These are phyloP conservation scores for Venturia oleaginea DNA, from an alignment of 2,329 filamentous ascomycete genomes.

Conservation along the genomic window DNA sequence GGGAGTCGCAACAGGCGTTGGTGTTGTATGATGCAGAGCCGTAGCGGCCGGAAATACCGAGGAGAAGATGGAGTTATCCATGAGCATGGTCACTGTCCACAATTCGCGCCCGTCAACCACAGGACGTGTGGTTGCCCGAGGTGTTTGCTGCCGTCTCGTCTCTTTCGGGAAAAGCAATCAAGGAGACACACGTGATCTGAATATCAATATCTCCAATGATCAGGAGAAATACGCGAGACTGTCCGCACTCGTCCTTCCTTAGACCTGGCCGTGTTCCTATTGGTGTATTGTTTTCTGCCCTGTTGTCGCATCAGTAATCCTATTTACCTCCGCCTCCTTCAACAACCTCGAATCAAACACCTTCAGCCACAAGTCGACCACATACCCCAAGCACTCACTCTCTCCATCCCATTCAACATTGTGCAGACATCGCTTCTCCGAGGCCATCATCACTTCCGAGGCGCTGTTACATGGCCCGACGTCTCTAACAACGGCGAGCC, in stretches of 20 bases:
- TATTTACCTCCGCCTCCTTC: not conserved
- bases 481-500: constrained; percentile 4
- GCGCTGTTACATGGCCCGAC: not conserved
- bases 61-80: constrained; percentile 25
- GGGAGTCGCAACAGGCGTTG: constrained; percentile 36
- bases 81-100: not conserved
- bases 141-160: not conserved
- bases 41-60: constrained; percentile 37
- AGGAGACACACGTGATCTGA: not conserved
- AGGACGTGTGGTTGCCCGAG: not conserved
- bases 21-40: constrained; percentile 30
- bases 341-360: not conserved
- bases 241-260: not conserved
- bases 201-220: too few species aligned
- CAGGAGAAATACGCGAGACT: too few species aligned
- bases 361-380: not conserved
- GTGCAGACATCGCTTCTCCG: not conserved
- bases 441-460: not conserved
- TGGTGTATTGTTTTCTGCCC: not conserved
- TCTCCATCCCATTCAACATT: not conserved
- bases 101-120: not conserved
- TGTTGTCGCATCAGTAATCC: not conserved
- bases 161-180: too few species aligned
- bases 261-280: not conserved
- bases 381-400: constrained; percentile 6